These are phyloP conservation scores for Ophiostoma populinum DNA, from an alignment of 2,329 filamentous ascomycete species.

Conservation along the genomic window DNA sequence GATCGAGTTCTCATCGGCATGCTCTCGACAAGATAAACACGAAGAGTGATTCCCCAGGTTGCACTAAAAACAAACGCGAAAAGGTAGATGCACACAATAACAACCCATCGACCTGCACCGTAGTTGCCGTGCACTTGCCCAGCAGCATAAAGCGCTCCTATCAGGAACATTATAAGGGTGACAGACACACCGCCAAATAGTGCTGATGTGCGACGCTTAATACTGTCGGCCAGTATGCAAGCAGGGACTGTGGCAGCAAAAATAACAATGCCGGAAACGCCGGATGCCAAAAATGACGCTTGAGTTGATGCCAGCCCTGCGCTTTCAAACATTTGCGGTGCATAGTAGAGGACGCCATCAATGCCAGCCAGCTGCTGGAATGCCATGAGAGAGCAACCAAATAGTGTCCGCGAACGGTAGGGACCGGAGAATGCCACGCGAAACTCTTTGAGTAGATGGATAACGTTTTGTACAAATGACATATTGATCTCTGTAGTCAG, in stretches of 20 bases:
- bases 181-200: not conserved
- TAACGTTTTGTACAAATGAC: not conserved
- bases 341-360: not conserved
- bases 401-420: not conserved
- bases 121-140: not conserved
- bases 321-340: slow-evolving; percentile 1
- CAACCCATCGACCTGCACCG: not conserved
- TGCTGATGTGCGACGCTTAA: not conserved
- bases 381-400: slow-evolving; percentile 1
- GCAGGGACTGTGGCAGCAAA: not conserved
- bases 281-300: not conserved
- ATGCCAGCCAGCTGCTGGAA: slow-evolving; percentile 1
- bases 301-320: not conserved
- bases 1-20: slow-evolving; percentile 1
- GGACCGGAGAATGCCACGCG: not conserved
- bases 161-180: not conserved
- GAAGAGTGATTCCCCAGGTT: not conserved
- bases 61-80: not conserved
- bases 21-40: slow-evolving; percentile 1
- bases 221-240: not conserved
- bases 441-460: not conserved
- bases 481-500: not conserved
- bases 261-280: not conserved
- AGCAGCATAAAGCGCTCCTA: not conserved
- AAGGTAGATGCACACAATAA: slow-evolving; percentile 1